Evolutionary conservation across 73 alveolate species (phyloP), one percentile per base, ranked within the genome.

Genomic region (Paramecium tetraurelia): DNA sequence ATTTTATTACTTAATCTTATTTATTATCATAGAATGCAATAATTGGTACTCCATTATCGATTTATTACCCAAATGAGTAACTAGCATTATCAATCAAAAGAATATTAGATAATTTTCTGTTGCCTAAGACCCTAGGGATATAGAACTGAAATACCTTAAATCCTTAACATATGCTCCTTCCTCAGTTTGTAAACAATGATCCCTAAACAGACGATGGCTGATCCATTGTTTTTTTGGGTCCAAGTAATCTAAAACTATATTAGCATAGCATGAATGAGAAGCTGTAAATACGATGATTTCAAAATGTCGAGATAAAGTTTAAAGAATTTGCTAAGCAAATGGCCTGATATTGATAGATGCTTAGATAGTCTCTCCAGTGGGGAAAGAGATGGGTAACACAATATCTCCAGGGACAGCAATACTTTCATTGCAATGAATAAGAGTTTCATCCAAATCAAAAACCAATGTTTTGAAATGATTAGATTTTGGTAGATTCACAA

Each of bases 241-340:
- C 86, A 98, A 84, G 76, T 90, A 96, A 92, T 98, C 99, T 72
- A 98, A 87, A 5, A 98, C 99, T 31, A 96, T 97, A 97, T 97
- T 98, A 0, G 99, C 99, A 95, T 98, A 98, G 76, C 99, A 95
- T 11, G 94, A 93, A 92, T 98, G 98, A 38, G 98, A 94, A 20
- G 99, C 99, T 72, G 99, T 98, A 77, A 94, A 98, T 3, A 97
- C 96, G 69, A 97, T 96, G n/a, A 98, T 97, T 93, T 96, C 95
- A 93, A 95, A 98, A 50, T 93, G 86, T 86, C 96, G 93, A 48
- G 93, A 92, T 63, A 96, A 96, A 85, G 94, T 95, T 86, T 86
- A 89, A 75, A 98, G 93, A 41, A 97, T 92, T 94, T 98, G 97
- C 77, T 95, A 85, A 89, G 98, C 97, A 85, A 77, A 92, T 6